Conservation (phyloP, 331 rosid species). For the Spiraea crenata region DNA sequence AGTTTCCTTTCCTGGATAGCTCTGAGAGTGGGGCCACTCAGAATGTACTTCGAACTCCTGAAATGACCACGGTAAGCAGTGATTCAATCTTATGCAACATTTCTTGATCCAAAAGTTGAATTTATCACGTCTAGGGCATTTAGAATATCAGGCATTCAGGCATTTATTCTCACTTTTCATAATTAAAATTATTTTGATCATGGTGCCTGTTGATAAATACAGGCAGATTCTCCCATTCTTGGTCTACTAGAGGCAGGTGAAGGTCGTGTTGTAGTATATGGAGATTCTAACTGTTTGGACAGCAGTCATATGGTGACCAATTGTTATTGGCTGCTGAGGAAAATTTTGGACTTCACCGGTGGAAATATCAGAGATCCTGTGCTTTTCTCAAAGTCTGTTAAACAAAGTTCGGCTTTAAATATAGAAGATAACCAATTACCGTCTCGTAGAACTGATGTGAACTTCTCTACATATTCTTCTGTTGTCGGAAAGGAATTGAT, state of each 20-base stretch:
- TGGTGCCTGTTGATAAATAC: constrained; percentile 40
- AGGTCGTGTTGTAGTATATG: constrained; percentile 86
- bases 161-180: background rate
- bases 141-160: background rate
- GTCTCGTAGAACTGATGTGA: constrained; percentile 85
- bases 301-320: constrained; percentile 97
- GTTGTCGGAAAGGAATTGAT: constrained; percentile 73
- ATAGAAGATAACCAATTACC: constrained; percentile 77
- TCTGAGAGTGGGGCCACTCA: constrained; percentile 98
- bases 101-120: background rate
- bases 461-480: constrained; percentile 79
- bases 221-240: constrained; percentile 95
- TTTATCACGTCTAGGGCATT: background rate
- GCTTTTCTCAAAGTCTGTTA: constrained; percentile 72
- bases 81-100: background rate
- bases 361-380: constrained; percentile 63
- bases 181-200: background rate
- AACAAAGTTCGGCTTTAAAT: constrained; percentile 48
- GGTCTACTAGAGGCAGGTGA: constrained; percentile 59
- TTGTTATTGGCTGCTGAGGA: constrained; percentile 78
- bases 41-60: constrained; percentile 69
- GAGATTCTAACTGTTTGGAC: constrained; percentile 95
- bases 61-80: constrained; percentile 56
- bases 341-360: constrained; percentile 79
- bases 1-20: constrained; percentile 85